These are phyloP conservation scores for Cryptosporidium canis DNA, from an alignment of 169 alveolate species.

Conservation along the genomic window DNA sequence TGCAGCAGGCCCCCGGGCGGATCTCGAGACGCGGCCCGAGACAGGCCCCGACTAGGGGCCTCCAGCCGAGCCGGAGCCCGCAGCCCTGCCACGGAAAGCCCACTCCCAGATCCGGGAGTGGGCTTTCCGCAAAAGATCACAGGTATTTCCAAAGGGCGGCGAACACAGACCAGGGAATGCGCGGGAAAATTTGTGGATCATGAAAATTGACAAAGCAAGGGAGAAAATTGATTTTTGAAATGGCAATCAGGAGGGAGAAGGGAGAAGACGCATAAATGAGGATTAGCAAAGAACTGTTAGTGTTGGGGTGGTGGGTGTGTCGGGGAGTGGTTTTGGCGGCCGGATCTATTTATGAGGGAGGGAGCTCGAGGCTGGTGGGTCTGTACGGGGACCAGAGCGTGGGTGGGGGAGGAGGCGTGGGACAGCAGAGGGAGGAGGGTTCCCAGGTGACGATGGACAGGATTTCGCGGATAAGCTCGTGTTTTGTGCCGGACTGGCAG, in stretches of 20 bases:
- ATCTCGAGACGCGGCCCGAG: no score
- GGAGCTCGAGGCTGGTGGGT: neutral
- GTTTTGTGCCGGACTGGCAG: constrained; percentile 35
- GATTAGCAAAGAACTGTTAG: neutral
- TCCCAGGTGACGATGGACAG: constrained; percentile 1
- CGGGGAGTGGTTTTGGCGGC: neutral
- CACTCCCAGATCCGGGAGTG: no score
- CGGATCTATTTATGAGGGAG: neutral
- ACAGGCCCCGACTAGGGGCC: no score
- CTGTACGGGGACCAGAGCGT: neutral
- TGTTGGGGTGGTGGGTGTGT: neutral
- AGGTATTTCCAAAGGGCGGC: constrained; percentile 11
- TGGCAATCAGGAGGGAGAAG: neutral
- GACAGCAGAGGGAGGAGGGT: neutral
- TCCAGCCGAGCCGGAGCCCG: no score
- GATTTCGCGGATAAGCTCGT: neutral
- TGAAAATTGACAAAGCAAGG: constrained; percentile 20
- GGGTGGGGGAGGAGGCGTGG: neutral
- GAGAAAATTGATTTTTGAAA: neutral
- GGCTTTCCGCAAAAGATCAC: no score
- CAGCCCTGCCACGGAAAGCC: no score
- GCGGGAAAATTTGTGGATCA: constrained; percentile 67
- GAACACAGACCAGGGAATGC: neutral
- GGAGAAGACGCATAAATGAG: constrained; percentile 2
- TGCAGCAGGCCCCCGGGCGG: no score